A percentile compares a stretch with the other conserved stretches of the same genome.
Conservation (phyloP, 2,329 filamentous ascomycete genomes). For the Dothideomycetes sp. region DNA sequence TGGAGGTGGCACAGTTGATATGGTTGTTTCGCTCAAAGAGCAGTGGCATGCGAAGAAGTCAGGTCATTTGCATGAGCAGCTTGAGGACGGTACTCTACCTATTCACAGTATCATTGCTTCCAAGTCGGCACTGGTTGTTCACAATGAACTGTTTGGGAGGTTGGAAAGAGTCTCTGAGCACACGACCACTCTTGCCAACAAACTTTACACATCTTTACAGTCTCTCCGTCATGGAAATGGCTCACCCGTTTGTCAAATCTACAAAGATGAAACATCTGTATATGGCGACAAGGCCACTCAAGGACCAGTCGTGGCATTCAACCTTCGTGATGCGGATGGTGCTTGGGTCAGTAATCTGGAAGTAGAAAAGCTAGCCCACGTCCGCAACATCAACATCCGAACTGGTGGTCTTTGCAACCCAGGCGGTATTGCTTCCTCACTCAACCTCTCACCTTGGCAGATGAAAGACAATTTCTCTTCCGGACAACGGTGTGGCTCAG, state of each 20-base stretch:
- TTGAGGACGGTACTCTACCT: constrained; percentile 88
- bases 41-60: constrained; percentile 74
- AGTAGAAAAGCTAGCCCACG: constrained; percentile 73
- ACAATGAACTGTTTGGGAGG: constrained; percentile 56
- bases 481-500: constrained; percentile 74
- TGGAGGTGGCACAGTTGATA: constrained; percentile 87
- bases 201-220: constrained; percentile 50
- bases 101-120: constrained; percentile 85
- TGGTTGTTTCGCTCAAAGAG: constrained; percentile 63
- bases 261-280: constrained; percentile 35
- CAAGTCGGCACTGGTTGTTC: constrained; percentile 62
- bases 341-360: constrained; percentile 74
- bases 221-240: constrained; percentile 62
- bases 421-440: constrained; percentile 67
- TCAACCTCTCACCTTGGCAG: constrained; percentile 68
- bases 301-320: constrained; percentile 78
- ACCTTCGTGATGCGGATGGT: constrained; percentile 59
- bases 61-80: constrained; percentile 62
- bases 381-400: constrained; percentile 73
- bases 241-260: constrained; percentile 55
- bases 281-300: constrained; percentile 40
- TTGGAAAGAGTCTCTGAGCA: constrained; percentile 64
- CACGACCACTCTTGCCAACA: constrained; percentile 54
- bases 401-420: constrained; percentile 90
- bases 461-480: constrained; percentile 76